Evolutionary conservation across 805 yeast genomes (phyloP).

Genomic region (Metschnikowia bowlesiae): DNA sequence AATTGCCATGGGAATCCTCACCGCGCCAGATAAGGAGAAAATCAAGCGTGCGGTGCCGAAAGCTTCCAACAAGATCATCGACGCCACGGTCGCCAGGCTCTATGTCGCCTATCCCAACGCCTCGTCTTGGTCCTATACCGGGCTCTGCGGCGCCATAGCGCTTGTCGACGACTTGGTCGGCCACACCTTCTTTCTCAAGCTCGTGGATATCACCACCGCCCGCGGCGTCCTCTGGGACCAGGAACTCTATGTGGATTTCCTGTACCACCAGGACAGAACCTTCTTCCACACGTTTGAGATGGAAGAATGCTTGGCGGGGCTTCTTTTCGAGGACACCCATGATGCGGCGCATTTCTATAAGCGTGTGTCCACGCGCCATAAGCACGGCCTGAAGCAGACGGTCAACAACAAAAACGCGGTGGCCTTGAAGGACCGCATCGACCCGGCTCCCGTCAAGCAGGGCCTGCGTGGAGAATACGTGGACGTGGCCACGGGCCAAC

Average conservation of each 20-base stretch:
- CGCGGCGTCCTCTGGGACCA: conserved; percentile 97
- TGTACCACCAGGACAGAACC: conserved; percentile 88
- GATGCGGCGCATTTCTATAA: conserved; percentile 87
- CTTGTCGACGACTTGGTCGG: conserved; percentile 92
- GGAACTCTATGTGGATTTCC: conserved; percentile 82
- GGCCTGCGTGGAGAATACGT: conserved; percentile 67
- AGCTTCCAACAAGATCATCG: conserved; percentile 79
- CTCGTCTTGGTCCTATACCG: conserved; percentile 80
- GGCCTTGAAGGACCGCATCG: conserved; percentile 55
- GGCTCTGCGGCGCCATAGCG: conserved; percentile 80
- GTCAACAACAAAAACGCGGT: conserved; percentile 82
- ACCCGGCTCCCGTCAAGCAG: conserved; percentile 21
- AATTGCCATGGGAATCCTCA: conserved; percentile 33
- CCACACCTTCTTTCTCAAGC: conserved; percentile 83
- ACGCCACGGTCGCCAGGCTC: conserved; percentile 84
- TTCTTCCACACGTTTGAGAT: conserved; percentile 93
- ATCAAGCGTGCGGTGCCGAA: conserved; percentile 87
- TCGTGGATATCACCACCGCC: conserved; percentile 79
- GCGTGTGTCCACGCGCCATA: conserved; percentile 67
- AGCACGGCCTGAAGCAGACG: conserved; percentile 84
- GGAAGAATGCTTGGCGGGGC: conserved; percentile 83
- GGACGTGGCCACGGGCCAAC: conserved; percentile 46
- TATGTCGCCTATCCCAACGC: conserved; percentile 88
- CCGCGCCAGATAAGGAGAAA: conserved; percentile 72
- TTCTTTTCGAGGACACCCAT: conserved; percentile 79